These are phyloP conservation scores for Solanum pinnatisectum DNA, from an alignment of 257 asterid species.

Conservation along the genomic window DNA sequence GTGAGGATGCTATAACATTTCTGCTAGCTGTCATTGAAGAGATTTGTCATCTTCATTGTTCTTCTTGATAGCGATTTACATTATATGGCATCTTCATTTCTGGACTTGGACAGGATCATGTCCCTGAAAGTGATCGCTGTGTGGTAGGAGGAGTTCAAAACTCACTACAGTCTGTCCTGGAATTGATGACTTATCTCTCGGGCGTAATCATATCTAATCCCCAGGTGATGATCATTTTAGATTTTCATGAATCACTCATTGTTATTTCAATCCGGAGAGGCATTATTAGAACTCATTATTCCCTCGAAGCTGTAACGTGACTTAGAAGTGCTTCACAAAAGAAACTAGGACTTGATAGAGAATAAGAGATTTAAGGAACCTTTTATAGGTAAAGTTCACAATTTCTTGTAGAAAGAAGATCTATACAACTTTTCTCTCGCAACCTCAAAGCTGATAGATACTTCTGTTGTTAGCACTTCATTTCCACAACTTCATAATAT, in stretches of 20 bases:
- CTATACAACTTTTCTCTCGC: neutral
- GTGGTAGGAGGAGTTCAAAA: slow-evolving; percentile 89
- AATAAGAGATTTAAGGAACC: neutral
- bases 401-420: neutral
- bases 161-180: slow-evolving; percentile 74
- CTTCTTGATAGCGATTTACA: neutral
- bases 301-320: neutral
- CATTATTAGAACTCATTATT: neutral
- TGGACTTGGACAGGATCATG: slow-evolving; percentile 40
- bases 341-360: neutral
- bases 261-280: neutral
- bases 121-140: slow-evolving; percentile 63
- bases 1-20: slow-evolving; percentile 6
- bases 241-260: neutral
- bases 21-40: neutral
- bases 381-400: too few relatives aligned
- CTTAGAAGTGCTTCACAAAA: neutral
- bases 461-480: neutral
- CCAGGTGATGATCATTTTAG: slow-evolving; percentile 29
- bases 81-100: neutral
- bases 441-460: neutral
- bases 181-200: slow-evolving; percentile 70
- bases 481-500: neutral
- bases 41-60: neutral
- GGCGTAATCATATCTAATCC: slow-evolving; percentile 80